phyloP scores from a whole-genome alignment of 2,329 filamentous ascomycete species.

The Pseudogymnoascus sp. region DNA sequence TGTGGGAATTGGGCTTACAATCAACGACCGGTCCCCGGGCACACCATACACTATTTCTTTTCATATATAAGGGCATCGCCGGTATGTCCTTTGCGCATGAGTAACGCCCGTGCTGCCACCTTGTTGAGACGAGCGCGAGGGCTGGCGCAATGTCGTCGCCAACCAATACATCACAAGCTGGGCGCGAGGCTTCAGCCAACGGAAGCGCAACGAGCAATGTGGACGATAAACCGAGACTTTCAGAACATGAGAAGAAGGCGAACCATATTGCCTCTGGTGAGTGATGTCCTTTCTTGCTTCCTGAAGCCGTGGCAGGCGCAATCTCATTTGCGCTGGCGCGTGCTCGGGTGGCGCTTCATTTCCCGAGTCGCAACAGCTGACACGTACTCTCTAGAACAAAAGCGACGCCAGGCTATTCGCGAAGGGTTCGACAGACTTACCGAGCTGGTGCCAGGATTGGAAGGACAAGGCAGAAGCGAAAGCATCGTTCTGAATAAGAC shows the following conservation, averaged over 20 bases:
- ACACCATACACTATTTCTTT: background rate
- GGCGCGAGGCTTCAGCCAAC: background rate
- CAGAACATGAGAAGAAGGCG: slow-evolving; percentile 64
- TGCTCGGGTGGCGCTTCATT: background rate
- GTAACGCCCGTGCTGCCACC: background rate
- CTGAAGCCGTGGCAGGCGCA: background rate
- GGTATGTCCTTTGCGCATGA: background rate
- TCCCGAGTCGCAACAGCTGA: background rate
- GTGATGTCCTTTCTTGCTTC: background rate
- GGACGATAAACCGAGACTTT: slow-evolving; percentile 55
- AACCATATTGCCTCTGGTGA: slow-evolving; percentile 60
- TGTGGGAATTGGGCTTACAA: background rate
- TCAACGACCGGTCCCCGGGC: background rate
- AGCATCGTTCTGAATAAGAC: slow-evolving; percentile 57
- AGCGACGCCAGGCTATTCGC: slow-evolving; percentile 44
- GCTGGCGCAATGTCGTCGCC: slow-evolving; percentile 1
- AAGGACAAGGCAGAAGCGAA: slow-evolving; percentile 63
- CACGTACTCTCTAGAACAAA: slow-evolving; percentile 38
- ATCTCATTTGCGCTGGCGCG: background rate
- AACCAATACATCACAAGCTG: background rate
- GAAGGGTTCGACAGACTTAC: slow-evolving; percentile 64
- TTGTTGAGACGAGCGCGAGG: background rate
- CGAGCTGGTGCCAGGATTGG: slow-evolving; percentile 59
- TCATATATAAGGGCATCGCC: slow-evolving; percentile 4
- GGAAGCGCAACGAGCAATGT: slow-evolving; percentile 6